These are phyloP conservation scores for Grosmannia penicillata DNA, from an alignment of 2,329 filamentous ascomycete species.

Conservation along the genomic window DNA sequence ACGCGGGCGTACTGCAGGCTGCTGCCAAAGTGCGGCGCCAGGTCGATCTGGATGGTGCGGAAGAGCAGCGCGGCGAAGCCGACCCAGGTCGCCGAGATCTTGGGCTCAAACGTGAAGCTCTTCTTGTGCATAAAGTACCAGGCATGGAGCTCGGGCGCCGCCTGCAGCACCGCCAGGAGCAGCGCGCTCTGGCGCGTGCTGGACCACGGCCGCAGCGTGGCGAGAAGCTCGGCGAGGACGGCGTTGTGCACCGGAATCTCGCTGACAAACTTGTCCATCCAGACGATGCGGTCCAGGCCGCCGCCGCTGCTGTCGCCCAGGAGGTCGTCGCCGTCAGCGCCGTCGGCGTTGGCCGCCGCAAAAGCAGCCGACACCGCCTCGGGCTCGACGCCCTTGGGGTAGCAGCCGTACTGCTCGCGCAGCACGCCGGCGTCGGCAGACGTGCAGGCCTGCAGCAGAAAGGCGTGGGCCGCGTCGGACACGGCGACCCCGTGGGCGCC, in stretches of 20 bases:
- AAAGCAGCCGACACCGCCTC: slow-evolving; percentile 18
- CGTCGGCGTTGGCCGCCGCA: slow-evolving; percentile 19
- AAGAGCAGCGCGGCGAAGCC: slow-evolving; percentile 85
- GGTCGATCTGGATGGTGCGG: slow-evolving; percentile 57
- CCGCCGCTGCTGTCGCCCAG: too few relatives aligned
- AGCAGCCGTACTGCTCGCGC: slow-evolving; percentile 67
- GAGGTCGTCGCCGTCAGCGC: slow-evolving; percentile 25
- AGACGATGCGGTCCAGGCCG: slow-evolving; percentile 54
- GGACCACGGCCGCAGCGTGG: slow-evolving; percentile 69
- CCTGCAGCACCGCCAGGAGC: slow-evolving; percentile 62
- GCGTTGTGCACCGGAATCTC: slow-evolving; percentile 65
- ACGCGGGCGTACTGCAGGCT: slow-evolving; percentile 43
- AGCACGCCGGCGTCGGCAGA: slow-evolving; percentile 58
- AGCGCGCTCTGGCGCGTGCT: slow-evolving; percentile 71
- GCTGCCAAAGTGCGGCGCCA: slow-evolving; percentile 60
- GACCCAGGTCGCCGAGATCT: slow-evolving; percentile 86
- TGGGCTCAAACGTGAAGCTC: slow-evolving; percentile 77
- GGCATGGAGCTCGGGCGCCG: slow-evolving; percentile 72
- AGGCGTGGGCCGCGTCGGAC: slow-evolving; percentile 55
- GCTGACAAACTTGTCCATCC: slow-evolving; percentile 51
- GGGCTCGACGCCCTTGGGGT: slow-evolving; percentile 54
- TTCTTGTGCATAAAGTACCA: slow-evolving; percentile 74
- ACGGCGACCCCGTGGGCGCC: slow-evolving; percentile 29
- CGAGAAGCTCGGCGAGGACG: slow-evolving; percentile 62
- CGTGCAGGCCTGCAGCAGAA: slow-evolving; percentile 64